Conservation (phyloP, 805 yeast species). For the Yamadazyma olivae region DNA sequence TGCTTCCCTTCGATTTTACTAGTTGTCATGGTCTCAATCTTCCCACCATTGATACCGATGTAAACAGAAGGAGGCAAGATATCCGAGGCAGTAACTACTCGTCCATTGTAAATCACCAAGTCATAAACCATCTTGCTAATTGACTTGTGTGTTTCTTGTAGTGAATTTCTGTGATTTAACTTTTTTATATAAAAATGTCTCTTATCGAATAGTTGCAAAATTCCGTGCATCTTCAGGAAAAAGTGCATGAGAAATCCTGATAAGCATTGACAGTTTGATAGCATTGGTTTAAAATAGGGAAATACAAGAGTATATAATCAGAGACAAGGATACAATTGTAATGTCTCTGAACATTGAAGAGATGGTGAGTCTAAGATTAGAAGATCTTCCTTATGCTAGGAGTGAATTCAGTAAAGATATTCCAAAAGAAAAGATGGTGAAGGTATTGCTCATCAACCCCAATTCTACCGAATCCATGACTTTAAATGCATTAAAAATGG, state of each 20-base stretch:
- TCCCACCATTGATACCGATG: slow-evolving; percentile 41
- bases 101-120: slow-evolving; percentile 28
- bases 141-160: too few relatives aligned
- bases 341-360: too few relatives aligned
- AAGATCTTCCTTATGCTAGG: background rate
- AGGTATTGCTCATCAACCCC: slow-evolving; percentile 5
- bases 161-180: background rate
- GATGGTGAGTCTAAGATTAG: background rate
- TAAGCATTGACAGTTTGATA: too few relatives aligned
- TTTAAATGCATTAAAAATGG: slow-evolving; percentile 5
- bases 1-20: slow-evolving; percentile 19
- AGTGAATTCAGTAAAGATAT: background rate
- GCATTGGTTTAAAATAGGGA: too few relatives aligned
- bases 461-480: slow-evolving; percentile 7
- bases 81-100: slow-evolving; percentile 26
- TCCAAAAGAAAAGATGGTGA: slow-evolving; percentile 1
- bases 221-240: too few relatives aligned
- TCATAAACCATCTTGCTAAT: too few relatives aligned
- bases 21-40: slow-evolving; percentile 32
- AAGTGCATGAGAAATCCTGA: too few relatives aligned
- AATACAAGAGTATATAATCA: too few relatives aligned
- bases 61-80: slow-evolving; percentile 31
- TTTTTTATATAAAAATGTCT: too few relatives aligned
- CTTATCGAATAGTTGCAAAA: too few relatives aligned
- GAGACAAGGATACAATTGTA: too few relatives aligned